Conservation (phyloP, 208 protist genomes). For the Phytomonas francai region DNA sequence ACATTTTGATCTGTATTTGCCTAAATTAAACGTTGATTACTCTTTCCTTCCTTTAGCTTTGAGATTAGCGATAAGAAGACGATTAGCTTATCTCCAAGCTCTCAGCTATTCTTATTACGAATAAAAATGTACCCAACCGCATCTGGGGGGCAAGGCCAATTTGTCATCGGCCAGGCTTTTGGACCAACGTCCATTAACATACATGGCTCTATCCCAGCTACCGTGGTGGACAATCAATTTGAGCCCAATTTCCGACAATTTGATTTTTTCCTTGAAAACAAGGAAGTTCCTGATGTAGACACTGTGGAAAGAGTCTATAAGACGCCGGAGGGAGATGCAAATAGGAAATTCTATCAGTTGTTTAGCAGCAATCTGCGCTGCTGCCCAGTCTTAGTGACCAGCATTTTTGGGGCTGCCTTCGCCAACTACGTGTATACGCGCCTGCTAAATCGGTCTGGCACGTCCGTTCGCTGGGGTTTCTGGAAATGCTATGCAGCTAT, state of each 20-base stretch:
- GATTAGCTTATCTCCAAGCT: too few species aligned
- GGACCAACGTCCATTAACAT: slow-evolving; percentile 66
- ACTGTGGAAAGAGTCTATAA: slow-evolving; percentile 73
- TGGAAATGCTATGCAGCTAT: slow-evolving; percentile 60
- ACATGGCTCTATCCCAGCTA: slow-evolving; percentile 73
- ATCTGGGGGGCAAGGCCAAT: slow-evolving; percentile 31
- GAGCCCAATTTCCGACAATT: slow-evolving; percentile 86
- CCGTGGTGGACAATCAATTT: slow-evolving; percentile 57
- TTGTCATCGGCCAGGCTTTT: slow-evolving; percentile 19
- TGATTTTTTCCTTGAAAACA: slow-evolving; percentile 77
- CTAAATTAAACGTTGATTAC: slow-evolving; percentile 1
- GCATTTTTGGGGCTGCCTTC: slow-evolving; percentile 61
- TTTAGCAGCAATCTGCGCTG: slow-evolving; percentile 62
- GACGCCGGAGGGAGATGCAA: slow-evolving; percentile 53
- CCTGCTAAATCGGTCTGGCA: slow-evolving; percentile 52
- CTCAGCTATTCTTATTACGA: not conserved
- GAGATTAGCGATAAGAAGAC: not conserved
- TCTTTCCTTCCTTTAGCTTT: slow-evolving; percentile 4
- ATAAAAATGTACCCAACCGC: slow-evolving; percentile 35
- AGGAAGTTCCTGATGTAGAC: slow-evolving; percentile 47
- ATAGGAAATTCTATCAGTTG: slow-evolving; percentile 64
- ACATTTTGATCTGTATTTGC: slow-evolving; percentile 2
- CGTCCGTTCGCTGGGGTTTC: slow-evolving; percentile 78
- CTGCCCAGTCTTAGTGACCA: slow-evolving; percentile 69
- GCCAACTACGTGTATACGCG: slow-evolving; percentile 75